Conservation (phyloP, 371 early-diverging fungal genomes). For the Syncephalastrum racemosum region DNA sequence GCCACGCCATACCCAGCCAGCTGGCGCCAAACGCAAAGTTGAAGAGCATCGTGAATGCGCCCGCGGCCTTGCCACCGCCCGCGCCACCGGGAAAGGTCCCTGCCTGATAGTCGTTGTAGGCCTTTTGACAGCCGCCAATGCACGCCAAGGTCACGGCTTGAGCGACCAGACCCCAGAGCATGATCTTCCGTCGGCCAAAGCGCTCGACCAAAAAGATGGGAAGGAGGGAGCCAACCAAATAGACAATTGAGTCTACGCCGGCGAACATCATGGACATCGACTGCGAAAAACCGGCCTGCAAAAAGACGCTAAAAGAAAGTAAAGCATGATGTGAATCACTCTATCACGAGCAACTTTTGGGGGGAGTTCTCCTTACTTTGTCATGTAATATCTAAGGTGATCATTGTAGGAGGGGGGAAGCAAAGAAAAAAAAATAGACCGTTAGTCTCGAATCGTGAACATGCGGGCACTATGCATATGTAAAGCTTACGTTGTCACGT, state of each 20-base stretch:
- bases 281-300: slow-evolving; percentile 31
- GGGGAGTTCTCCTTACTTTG: neutral
- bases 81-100: neutral
- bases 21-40: slow-evolving; percentile 54
- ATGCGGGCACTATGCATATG: neutral
- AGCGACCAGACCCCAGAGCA: slow-evolving; percentile 24
- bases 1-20: slow-evolving; percentile 50
- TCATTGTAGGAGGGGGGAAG: neutral
- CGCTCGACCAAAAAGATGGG: slow-evolving; percentile 28
- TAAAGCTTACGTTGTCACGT: slow-evolving; percentile 14
- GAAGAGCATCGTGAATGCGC: slow-evolving; percentile 36
- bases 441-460: too few species aligned
- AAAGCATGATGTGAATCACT: too few species aligned
- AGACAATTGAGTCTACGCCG: slow-evolving; percentile 38
- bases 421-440: neutral
- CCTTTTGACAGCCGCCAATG: slow-evolving; percentile 30
- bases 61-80: slow-evolving; percentile 15
- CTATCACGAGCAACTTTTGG: too few species aligned
- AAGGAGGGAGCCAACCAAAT: slow-evolving; percentile 36
- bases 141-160: slow-evolving; percentile 17
- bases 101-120: slow-evolving; percentile 10
- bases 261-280: slow-evolving; percentile 35
- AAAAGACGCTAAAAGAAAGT: slow-evolving; percentile 19
- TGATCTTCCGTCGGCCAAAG: slow-evolving; percentile 25
- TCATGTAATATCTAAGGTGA: neutral